phyloP scores from a whole-genome alignment of 768 basidiomycete genomes.

The Tylopilus sp. region DNA sequence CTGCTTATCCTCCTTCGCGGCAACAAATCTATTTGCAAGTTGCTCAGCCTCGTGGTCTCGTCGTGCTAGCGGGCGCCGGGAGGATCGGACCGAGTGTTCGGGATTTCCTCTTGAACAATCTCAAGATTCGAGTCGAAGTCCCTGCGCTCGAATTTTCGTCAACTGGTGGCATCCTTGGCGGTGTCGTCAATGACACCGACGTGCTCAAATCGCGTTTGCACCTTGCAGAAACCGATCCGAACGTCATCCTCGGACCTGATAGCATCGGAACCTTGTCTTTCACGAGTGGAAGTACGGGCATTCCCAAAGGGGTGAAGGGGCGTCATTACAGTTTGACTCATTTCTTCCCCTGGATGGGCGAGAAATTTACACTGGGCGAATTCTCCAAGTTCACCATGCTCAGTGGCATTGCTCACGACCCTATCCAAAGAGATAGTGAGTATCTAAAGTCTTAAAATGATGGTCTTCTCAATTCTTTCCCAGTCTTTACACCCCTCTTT shows the following conservation, averaged over 20 bases:
- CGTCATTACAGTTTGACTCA: conserved; percentile 95
- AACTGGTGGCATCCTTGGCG: conserved; percentile 65
- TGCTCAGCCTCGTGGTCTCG: conserved; percentile 84
- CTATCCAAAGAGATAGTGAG: conserved; percentile 97
- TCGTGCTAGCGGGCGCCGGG: conserved; percentile 90
- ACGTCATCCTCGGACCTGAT: conserved; percentile 88
- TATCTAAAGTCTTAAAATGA: conserved; percentile 12
- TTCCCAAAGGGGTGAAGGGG: conserved; percentile 96
- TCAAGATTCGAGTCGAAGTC: conserved; percentile 86
- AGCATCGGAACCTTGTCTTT: conserved; percentile 93
- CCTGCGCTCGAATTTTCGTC: conserved; percentile 79
- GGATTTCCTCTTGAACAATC: conserved; percentile 71
- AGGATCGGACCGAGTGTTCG: conserved; percentile 75
- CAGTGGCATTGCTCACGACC: conserved; percentile 98
- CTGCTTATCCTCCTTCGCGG: conserved; percentile 91
- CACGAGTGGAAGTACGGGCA: conserved; percentile 95
- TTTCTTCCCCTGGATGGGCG: conserved; percentile 99
- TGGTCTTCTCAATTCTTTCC: conserved; percentile 3
- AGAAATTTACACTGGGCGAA: conserved; percentile 71
- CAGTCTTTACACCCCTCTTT: conserved; percentile 98
- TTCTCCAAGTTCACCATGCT: conserved; percentile 95
- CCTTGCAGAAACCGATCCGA: conserved; percentile 70
- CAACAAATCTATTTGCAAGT: conserved; percentile 93
- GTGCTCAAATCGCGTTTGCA: conserved; percentile 52
- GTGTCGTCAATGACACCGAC: conserved; percentile 48